Conservation (phyloP, 352 stramenopile species). For the Phytophthora nicotianae region DNA sequence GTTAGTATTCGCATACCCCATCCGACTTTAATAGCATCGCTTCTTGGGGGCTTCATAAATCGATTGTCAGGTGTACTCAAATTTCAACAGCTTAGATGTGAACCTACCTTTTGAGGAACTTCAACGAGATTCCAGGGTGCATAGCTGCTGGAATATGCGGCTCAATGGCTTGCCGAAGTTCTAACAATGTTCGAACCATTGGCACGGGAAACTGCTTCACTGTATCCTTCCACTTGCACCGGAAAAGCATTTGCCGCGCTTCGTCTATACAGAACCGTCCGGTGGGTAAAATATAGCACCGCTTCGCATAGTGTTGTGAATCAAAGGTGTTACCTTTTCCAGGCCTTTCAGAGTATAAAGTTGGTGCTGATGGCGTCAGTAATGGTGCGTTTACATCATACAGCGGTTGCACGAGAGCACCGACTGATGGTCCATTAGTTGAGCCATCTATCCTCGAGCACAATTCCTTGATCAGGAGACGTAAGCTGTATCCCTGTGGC, state of each 20-base stretch:
- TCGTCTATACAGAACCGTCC: slow-evolving; percentile 5
- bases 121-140: slow-evolving; percentile 33
- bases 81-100: background rate
- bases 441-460: slow-evolving; percentile 39
- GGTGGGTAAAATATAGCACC: background rate
- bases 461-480: slow-evolving; percentile 53
- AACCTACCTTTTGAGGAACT: slow-evolving; percentile 46
- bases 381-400: slow-evolving; percentile 19
- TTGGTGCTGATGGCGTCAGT: slow-evolving; percentile 44
- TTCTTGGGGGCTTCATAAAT: slow-evolving; percentile 23
- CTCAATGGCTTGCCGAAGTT: slow-evolving; percentile 44
- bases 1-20: slow-evolving; percentile 16
- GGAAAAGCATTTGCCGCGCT: slow-evolving; percentile 48
- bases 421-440: background rate
- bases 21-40: slow-evolving; percentile 32
- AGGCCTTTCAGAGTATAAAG: slow-evolving; percentile 22
- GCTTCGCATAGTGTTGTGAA: background rate
- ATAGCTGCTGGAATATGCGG: slow-evolving; percentile 46
- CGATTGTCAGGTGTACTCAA: slow-evolving; percentile 7
- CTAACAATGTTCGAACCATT: slow-evolving; percentile 29
- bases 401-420: slow-evolving; percentile 25
- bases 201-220: slow-evolving; percentile 50
- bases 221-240: slow-evolving; percentile 69
- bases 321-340: slow-evolving; percentile 15
- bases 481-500: slow-evolving; percentile 57